Base-by-base conservation (phyloP, 2,329 filamentous ascomycete genomes). In the Penicillium sp. region DNA sequence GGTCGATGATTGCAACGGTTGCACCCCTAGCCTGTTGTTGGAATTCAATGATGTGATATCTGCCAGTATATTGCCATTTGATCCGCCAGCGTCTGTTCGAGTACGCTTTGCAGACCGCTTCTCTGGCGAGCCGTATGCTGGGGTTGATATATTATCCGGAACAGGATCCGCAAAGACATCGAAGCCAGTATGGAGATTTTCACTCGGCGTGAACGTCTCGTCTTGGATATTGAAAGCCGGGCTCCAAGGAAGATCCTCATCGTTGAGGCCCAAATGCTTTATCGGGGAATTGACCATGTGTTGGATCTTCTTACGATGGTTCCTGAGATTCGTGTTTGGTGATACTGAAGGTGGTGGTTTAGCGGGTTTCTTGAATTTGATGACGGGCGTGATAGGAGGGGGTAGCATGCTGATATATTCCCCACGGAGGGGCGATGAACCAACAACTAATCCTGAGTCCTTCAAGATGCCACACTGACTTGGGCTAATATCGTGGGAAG, bases 291-390 rank as follows among this genome's bases (percentile, higher is more conserved):
- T 87, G 38, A 95, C 81, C 75, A 95, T 81, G 57, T 87, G 80
- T 52, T 80, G 79, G 55, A 97, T 88, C 57, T 82, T 84, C 62
- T 91, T 84, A 48, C 91, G 86, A 65, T 97, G 93, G 57, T 93
- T 83, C 51, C 85, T 83, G 17, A 97, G 77, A 63, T 95, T 95
- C 8, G 91, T 96, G 64, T 93, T 94, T 2, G 93, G 91, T 13
- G 91, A 97, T n/a, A 88, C 84, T 1, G 91, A 95, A 47, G 87
- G 77, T 5, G 81, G 87, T 28, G 81, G 78, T 49, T 78, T 76
- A 13, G 73, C 71, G 32, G 80, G 80, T 48, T 78, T 78, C 72
- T 86, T 88, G 65, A 95, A 84, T 68, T 93, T 88, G 59, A 90
- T 80, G 19, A 85, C 80, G 4, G 90, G 91, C 0, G 91, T 96